phyloP scores from a whole-genome alignment of 192 early-diverging fungal genomes.

The Linnemannia zychae region DNA sequence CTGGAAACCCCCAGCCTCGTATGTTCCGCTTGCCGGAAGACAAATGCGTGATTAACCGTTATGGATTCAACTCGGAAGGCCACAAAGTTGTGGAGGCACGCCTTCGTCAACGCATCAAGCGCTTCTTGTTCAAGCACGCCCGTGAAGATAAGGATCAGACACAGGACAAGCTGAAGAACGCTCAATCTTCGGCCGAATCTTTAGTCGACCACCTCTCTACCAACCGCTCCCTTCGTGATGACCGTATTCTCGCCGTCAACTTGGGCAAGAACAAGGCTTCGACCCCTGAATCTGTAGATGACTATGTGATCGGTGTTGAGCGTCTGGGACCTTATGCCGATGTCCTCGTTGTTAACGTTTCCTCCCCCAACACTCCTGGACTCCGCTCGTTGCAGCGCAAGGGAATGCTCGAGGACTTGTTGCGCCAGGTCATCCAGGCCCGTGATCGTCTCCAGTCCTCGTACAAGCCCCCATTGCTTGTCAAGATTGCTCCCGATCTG shows the following conservation, averaged over 20 bases:
- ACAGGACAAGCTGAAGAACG: constrained; percentile 54
- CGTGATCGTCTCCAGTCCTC: constrained; percentile 57
- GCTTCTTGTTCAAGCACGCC: constrained; percentile 63
- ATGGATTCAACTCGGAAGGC: constrained; percentile 92
- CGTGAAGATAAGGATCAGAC: constrained; percentile 63
- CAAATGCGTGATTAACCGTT: constrained; percentile 88
- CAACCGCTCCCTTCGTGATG: constrained; percentile 71
- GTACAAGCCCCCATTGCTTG: constrained; percentile 79
- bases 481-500: constrained; percentile 95
- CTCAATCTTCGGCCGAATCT: constrained; percentile 45
- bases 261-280: constrained; percentile 91
- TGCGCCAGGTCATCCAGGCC: constrained; percentile 73
- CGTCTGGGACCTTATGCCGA: constrained; percentile 85
- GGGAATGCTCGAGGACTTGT: constrained; percentile 77
- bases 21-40: constrained; percentile 86
- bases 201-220: constrained; percentile 51
- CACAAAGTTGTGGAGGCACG: constrained; percentile 71
- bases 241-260: constrained; percentile 85
- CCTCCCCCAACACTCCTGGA: constrained; percentile 90
- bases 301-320: constrained; percentile 86
- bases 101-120: constrained; percentile 80
- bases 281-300: constrained; percentile 72
- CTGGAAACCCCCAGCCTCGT: constrained; percentile 87
- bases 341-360: constrained; percentile 92
- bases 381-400: constrained; percentile 78